These are phyloP conservation scores for Amphibolis antarctica DNA, from an alignment of 106 monocot species.

Conservation along the genomic window DNA sequence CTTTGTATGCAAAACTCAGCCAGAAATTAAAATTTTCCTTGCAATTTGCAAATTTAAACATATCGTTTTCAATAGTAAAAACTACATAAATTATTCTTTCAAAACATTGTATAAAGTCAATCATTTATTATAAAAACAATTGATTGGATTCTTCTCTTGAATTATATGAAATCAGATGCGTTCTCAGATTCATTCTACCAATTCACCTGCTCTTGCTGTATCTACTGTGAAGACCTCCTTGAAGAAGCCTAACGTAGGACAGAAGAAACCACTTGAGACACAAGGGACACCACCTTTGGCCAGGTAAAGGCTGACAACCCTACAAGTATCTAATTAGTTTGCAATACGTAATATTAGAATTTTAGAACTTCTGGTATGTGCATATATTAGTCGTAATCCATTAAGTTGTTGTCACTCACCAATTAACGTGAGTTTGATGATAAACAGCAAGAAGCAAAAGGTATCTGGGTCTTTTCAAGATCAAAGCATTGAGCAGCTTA, in stretches of 20 bases:
- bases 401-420: background rate
- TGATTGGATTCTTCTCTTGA: background rate
- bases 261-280: constrained; percentile 42
- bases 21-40: too few species aligned
- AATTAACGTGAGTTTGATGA: background rate
- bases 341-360: background rate
- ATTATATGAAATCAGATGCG: constrained; percentile 4
- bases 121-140: background rate
- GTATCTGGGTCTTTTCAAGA: constrained; percentile 52
- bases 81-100: background rate
- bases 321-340: too few species aligned
- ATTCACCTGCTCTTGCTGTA: constrained; percentile 14
- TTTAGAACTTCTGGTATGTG: background rate
- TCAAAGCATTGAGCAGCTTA: constrained; percentile 88
- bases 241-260: constrained; percentile 30
- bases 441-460: constrained; percentile 82
- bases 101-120: background rate
- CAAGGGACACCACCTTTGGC: constrained; percentile 27
- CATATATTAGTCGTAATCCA: background rate
- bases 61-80: too few species aligned
- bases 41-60: too few species aligned
- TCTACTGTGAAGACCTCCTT: constrained; percentile 20
- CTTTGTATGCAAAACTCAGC: too few species aligned
- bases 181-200: constrained; percentile 22
- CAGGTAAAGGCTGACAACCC: constrained; percentile 21